A percentile compares a stretch with the other conserved stretches of the same genome.
Conservation (phyloP, 495 filamentous ascomycete genomes). For the Aspergillus sclerotioniger region DNA sequence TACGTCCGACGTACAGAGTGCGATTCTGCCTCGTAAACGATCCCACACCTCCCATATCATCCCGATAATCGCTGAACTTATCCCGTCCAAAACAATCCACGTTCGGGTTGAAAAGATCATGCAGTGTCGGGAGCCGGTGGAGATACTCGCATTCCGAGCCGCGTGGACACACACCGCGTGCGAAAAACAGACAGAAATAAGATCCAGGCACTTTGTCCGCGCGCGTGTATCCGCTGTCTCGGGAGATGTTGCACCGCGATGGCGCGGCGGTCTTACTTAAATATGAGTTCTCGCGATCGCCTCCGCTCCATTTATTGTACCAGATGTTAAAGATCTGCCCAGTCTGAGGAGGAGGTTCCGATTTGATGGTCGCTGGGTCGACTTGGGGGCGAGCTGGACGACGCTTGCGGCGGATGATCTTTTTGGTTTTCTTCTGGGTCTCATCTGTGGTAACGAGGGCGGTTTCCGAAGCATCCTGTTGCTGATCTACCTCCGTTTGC, state of each 20-base stretch:
- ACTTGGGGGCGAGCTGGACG: slow-evolving; percentile 67
- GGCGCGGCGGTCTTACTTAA: slow-evolving; percentile 71
- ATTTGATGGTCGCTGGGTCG: slow-evolving; percentile 76
- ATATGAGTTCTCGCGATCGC: slow-evolving; percentile 90
- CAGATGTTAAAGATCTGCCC: slow-evolving; percentile 93
- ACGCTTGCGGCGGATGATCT: slow-evolving; percentile 51
- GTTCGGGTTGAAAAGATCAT: slow-evolving; percentile 85
- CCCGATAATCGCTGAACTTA: slow-evolving; percentile 3
- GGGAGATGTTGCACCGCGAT: slow-evolving; percentile 75
- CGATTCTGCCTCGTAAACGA: slow-evolving; percentile 1
- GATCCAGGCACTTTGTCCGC: slow-evolving; percentile 77
- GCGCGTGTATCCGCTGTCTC: slow-evolving; percentile 83
- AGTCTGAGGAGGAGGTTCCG: slow-evolving; percentile 82
- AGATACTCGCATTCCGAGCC: slow-evolving; percentile 94
- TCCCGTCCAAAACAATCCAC: slow-evolving; percentile 85
- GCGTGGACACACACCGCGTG: slow-evolving; percentile 74
- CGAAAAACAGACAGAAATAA: slow-evolving; percentile 94
- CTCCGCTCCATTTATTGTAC: slow-evolving; percentile 93
- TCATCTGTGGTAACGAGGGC: slow-evolving; percentile 18
- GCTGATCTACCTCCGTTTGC: slow-evolving; percentile 13
- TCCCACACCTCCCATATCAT: slow-evolving; percentile 5
- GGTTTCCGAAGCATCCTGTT: slow-evolving; percentile 23
- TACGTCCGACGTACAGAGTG: slow-evolving; percentile 27
- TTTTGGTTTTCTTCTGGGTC: slow-evolving; percentile 49
- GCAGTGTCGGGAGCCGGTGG: slow-evolving; percentile 77